Percentiles rank a stretch among this genome's conserved stretches.
Evolutionary conservation across 108 stramenopile species (phyloP).

Genomic region (Cyclotella choctawhatcheeana): DNA sequence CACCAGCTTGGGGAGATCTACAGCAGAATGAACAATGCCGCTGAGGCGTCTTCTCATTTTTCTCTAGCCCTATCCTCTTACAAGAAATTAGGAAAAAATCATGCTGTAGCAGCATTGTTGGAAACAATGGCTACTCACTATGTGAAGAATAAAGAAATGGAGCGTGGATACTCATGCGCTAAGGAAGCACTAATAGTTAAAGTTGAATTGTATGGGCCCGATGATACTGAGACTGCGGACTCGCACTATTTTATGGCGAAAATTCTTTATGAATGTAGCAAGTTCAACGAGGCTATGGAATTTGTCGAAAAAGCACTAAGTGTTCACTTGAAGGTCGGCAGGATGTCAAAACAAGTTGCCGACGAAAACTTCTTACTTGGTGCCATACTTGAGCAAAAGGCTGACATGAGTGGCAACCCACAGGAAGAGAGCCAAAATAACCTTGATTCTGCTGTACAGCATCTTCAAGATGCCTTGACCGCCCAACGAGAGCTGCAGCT

Average conservation of each 20-base stretch:
- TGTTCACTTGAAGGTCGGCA: conserved; percentile 19
- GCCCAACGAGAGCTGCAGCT: conserved; percentile 36
- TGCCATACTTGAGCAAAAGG: conserved; percentile 30
- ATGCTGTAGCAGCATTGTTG: conserved; percentile 35
- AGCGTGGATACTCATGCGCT: conserved; percentile 50
- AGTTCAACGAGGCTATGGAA: conserved; percentile 39
- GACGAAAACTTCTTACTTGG: conserved; percentile 44
- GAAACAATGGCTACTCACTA: conserved; percentile 48
- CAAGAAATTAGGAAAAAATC: conserved; percentile 50
- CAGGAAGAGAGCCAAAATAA: conserved; percentile 26
- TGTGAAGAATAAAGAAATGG: conserved; percentile 44
- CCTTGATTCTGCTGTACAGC: conserved; percentile 31
- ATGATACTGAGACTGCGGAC: conserved; percentile 41
- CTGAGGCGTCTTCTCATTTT: conserved; percentile 41
- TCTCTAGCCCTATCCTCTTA: conserved; percentile 46
- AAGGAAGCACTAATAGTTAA: conserved; percentile 46
- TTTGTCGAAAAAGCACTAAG: conserved; percentile 44
- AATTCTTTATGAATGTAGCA: conserved; percentile 47
- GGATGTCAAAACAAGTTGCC: conserved; percentile 25
- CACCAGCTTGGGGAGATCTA: conserved; percentile 32
- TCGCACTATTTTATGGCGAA: conserved; percentile 48
- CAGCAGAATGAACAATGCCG: conserved; percentile 23
- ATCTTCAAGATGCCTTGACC: conserved; percentile 37
- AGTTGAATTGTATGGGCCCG: conserved; percentile 30
- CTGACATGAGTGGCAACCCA: neutral